Base-by-base conservation (phyloP, 2,329 filamentous ascomycete species). In the Stachybotrys chlorohalonatus region DNA sequence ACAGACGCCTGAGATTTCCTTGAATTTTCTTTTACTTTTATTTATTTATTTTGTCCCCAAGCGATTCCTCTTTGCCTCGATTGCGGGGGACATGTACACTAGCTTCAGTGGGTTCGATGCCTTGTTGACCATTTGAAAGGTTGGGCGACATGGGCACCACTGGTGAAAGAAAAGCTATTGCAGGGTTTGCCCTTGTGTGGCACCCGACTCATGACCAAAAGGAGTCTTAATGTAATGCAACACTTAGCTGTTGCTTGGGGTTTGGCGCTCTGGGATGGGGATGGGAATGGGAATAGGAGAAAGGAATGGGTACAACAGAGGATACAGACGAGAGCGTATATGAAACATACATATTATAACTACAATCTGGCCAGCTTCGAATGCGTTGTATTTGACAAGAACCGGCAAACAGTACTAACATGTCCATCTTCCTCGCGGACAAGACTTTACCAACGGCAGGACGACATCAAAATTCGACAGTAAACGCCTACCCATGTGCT, bases 151-250 rank as follows among this genome's bases (percentile, higher is more conserved):
- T 13, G 36, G 36, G 36, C 13, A 42, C 36, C 36, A 13, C 13
- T 42, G 8, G 36, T 9, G 8, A 13, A 9, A 13, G 13, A 42
- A 42, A 42, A 42, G 36, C 36, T 42, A 42, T 13, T 42, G 36
- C 13, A 13, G 36, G 36, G 54, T 60, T 54, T 59, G 47, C 24
- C 24, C 52, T 50, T 31, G 46, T 56, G 32, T 39, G 30, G 39
- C 56, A 57, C 53, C 56, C 60, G 46, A 64, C 54, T 62, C 60
- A 62, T 63, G 58, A 58, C 59, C 48, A 56, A 57, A 62, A 51
- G 55, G 49, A 57, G 62, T 56, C 63, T 61, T 65, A 64, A 64
- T 64, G 60, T 65, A 64, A 65, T 65, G 63, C 56, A 59, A 57
- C 59, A 52, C 57, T 52, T 57, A 53, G 36, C 36, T 2, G 13